Evolutionary conservation across 2,329 filamentous ascomycete species (phyloP), one percentile per base, ranked within the genome.

Genomic region (Leptographium flavum): DNA sequence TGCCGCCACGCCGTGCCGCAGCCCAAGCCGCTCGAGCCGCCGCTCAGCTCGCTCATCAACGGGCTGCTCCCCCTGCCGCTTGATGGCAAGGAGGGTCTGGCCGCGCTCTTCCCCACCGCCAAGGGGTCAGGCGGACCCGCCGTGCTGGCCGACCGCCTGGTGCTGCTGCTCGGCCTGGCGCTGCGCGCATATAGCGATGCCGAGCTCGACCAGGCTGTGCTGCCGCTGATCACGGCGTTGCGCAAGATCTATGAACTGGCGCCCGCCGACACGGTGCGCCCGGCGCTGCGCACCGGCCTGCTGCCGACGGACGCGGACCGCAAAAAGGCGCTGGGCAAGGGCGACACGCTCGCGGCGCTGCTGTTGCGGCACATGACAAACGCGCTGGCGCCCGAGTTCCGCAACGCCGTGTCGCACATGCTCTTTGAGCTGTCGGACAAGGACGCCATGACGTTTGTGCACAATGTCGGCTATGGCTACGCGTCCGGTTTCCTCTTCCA

Each of bases 381-480:
- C 14, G 74, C 87, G 0, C 62, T 77, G 37, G 74, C 83, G 1
- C 77, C 85, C 0, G 78, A 80, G 33, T 66, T 94, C 3, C 77
- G 87, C 17, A 78, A 83, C 39, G 75, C 76, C 17, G 81, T 94
- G 43, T 84, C 83, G 0, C 72, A 81, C 27, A 69, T 98, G 22
- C 74, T 95, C 49, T 98, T 93, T 58, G 83, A 93, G 52, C 70
- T 96, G 25, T 94, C 87, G 0, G 82, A 81, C 51, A 83, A 80
- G 54, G 80, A 95, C 54, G 76, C 88, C 0, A 74, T 73, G 15
- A 82, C 71, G 27, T 92, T 95, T 56, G 83, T 96, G 1, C 73
- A 84, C 43, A 95, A 95, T 53, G 85, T 98, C 13, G 92, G 92
- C 0, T 98, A 94, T 58, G 92, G 92, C 0, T 94, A 85, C 57